Evolutionary conservation across 345 rosid species (phyloP).

Genomic region (Ceriops tagal): DNA sequence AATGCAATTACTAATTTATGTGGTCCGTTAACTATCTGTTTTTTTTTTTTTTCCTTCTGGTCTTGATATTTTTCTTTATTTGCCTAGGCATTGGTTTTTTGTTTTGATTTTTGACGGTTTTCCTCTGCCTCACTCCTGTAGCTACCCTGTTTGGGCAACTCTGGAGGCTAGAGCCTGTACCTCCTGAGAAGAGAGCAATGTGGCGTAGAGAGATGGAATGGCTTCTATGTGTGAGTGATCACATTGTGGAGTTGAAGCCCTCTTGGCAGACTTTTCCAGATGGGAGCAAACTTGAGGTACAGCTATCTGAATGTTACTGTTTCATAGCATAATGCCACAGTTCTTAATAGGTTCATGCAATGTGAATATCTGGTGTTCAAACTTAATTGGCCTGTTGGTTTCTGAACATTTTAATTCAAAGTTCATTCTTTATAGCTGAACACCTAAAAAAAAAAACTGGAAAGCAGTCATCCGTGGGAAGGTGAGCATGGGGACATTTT

Average conservation of each 20-base stretch:
- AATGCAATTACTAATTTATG: constrained; percentile 97
- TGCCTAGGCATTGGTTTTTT: background rate
- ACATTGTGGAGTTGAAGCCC: constrained; percentile 91
- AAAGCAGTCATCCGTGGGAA: background rate
- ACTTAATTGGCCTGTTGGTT: background rate
- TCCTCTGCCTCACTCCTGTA: constrained; percentile 24
- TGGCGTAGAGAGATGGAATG: constrained; percentile 98
- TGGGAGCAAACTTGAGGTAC: constrained; percentile 95
- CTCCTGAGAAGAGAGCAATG: constrained; percentile 81
- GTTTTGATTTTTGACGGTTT: constrained; percentile 13
- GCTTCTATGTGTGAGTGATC: constrained; percentile 89
- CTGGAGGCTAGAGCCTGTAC: constrained; percentile 89
- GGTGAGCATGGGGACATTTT: background rate
- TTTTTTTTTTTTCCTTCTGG: constrained; percentile 2
- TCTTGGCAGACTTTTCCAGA: constrained; percentile 97
- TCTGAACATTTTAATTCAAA: background rate
- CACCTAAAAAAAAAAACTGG: background rate
- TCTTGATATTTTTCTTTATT: background rate
- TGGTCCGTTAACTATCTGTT: constrained; percentile 40
- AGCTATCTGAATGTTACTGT: background rate
- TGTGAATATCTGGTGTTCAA: background rate
- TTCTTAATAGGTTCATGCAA: background rate
- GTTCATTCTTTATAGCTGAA: background rate
- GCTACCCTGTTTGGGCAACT: constrained; percentile 95
- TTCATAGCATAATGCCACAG: background rate